Evolutionary conservation across 495 filamentous ascomycete genomes (phyloP), one percentile per base, ranked within the genome.

Genomic region (Daldinia concentrica): DNA sequence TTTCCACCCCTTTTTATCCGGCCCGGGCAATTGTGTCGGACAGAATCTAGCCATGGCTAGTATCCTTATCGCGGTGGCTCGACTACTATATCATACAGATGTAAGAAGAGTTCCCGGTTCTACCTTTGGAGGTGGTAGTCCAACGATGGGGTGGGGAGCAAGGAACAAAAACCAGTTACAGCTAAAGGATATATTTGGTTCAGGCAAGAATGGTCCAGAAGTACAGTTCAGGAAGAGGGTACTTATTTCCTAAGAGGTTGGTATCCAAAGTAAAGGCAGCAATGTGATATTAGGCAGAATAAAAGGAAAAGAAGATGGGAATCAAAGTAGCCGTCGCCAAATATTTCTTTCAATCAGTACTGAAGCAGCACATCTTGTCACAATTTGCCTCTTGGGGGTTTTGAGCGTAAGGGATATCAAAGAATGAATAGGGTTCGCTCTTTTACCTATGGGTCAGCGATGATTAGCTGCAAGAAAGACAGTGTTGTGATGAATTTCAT

Each of bases 11-110:
- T 78, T 78, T 55, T 5, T 52, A 5, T 24, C 57, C 12, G 78
- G 78, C 1, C 71, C 76, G 2, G 59, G 65, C 41, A 77, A 63
- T 29, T 80, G 78, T 45, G 58, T 73, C 2, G 79, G 77, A 3
- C 77, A 78, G 65, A 63, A 78, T 32, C 41, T 80, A 8, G 77
- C 77, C 0, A 68, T 79, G 57, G 63, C 68, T 29, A 76, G 73
- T 26, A 41, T 80, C 1, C 45, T 68, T 29, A 62, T 79, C 17
- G 63, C 69, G 8, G 14, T 81, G 11, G 72, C 70, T 19, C 59
- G 72, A 15, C 68, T 57, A n/a, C 17, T 76, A 7, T 41, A 71
- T 15, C 58, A 26, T 6, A 15, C 67, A 4, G 67, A 74, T 12
- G 30, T 71, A 6, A 43, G 71, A 26, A 37, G 67, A 17, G 62